Base-by-base conservation (phyloP, 768 basidiomycete species). In the Rhizopogon rudus region DNA sequence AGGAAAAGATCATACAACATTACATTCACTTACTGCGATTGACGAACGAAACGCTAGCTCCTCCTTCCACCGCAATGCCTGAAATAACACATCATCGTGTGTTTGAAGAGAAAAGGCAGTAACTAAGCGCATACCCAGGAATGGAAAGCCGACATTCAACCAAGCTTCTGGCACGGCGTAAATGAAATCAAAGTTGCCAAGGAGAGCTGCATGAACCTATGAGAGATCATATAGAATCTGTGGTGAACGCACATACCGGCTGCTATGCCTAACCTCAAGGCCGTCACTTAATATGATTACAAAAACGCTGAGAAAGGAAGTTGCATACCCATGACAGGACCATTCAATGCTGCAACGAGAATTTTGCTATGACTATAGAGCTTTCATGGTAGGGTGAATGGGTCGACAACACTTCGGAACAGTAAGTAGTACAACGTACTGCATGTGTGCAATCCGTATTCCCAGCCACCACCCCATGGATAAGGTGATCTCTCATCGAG, bases 181-280 rank as follows among this genome's bases (percentile, higher is more conserved):
- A 28, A 90, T 82, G 60, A 90, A 86, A 66, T 90, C 88, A 56
- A 88, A 87, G 56, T 86, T 80, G 1, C 86, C 86, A n/a, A 86
- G 69, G 61, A 83, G 81, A 2, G 81, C 87, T 86, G 57, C 17
- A 37, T 43, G 14, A 8, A n/a, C 20, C 22, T 37, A 39, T n/a
- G 51, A 46, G 33, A 20, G 53, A 31, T 43, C 6, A 51, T 6
- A 48, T 29, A 9, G 3, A 16, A 40, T 17, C 42, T 39, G 49
- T 51, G 16, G 2, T 17, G 14, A 25, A 57, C 46, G 25, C 8
- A 37, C 35, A 3, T 40, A 83, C 86, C 86, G 56, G 86, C 84
- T 40, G 83, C 80, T 45, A 87, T 87, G 16, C 86, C 86, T 87
- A 44, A 29, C 16, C 14, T 37, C 33, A 22, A 37, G 9, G 48